Evolutionary conservation across 2,329 filamentous ascomycete species (phyloP).

Genomic region (Pseudogymnoascus sp.): DNA sequence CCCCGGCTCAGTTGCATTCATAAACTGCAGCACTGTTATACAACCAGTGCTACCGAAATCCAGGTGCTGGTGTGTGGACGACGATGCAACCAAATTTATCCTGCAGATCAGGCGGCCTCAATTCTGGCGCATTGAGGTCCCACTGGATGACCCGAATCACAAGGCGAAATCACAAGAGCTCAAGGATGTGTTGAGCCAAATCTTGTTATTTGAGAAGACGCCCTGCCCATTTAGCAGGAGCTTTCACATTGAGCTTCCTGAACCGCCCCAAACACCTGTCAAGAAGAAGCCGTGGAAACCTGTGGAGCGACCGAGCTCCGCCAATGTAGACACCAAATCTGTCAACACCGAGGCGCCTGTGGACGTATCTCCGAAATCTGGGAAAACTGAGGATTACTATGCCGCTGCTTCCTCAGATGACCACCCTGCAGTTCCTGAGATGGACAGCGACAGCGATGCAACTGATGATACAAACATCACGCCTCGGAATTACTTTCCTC

Average conservation of each 20-base stretch:
- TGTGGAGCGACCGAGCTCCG: conserved; percentile 42
- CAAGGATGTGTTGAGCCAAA: conserved; percentile 61
- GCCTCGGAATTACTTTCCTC: conserved; percentile 22
- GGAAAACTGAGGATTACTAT: not conserved
- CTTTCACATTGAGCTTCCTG: conserved; percentile 69
- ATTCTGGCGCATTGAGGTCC: conserved; percentile 87
- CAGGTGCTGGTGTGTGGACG: conserved; percentile 90
- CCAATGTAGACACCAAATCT: not conserved
- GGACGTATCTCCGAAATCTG: not conserved
- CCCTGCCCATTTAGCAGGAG: conserved; percentile 75
- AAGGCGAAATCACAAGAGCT: conserved; percentile 57
- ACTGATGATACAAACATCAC: conserved; percentile 25
- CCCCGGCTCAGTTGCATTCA: conserved; percentile 77
- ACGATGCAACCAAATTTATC: conserved; percentile 74
- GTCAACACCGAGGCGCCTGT: not conserved
- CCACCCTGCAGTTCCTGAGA: not conserved
- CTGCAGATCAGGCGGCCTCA: conserved; percentile 74
- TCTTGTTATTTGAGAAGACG: conserved; percentile 82
- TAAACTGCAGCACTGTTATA: conserved; percentile 75
- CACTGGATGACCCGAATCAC: conserved; percentile 58
- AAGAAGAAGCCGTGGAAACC: conserved; percentile 66
- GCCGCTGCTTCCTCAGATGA: not conserved
- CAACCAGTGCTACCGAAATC: conserved; percentile 85
- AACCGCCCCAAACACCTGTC: conserved; percentile 57
- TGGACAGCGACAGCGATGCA: conserved; percentile 20